Evolutionary conservation across 2,329 filamentous ascomycete species (phyloP).

Genomic region (Fusarium circinatum): DNA sequence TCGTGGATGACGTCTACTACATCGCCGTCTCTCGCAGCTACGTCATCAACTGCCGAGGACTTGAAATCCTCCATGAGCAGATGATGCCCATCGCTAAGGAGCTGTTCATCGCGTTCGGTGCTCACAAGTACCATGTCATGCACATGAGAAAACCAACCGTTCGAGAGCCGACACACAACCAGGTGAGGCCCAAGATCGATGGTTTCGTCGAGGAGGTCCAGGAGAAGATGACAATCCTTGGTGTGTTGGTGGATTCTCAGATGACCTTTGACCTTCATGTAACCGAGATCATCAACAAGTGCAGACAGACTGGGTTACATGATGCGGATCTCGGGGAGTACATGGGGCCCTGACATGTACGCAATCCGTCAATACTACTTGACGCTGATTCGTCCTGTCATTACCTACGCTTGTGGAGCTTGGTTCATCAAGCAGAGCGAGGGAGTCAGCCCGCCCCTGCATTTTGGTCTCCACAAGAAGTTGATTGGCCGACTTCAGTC

Average conservation of each 20-base stretch:
- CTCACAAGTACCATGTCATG: conserved; percentile 16
- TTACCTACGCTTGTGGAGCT: conserved; percentile 18
- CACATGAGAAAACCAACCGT: background rate
- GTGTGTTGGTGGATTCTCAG: conserved; percentile 1
- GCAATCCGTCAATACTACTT: conserved; percentile 7
- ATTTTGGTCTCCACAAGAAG: background rate
- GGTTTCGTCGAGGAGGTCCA: background rate
- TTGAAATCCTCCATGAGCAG: background rate
- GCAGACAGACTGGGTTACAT: background rate
- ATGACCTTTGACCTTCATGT: background rate
- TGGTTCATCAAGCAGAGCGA: conserved; percentile 6
- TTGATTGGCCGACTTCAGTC: background rate
- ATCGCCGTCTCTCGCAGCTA: conserved; percentile 4
- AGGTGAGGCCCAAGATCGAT: background rate
- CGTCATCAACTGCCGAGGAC: background rate
- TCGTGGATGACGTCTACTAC: conserved; percentile 17
- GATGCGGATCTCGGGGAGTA: background rate
- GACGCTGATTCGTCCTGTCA: conserved; percentile 2
- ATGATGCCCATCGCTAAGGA: background rate
- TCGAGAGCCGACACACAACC: background rate
- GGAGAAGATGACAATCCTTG: background rate
- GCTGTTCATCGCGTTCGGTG: background rate
- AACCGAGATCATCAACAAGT: background rate
- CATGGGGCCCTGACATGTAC: conserved; percentile 2
- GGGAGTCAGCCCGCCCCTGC: background rate